Base-by-base conservation (phyloP, 2,329 filamentous ascomycete genomes). In the Cladophialophora psammophila region DNA sequence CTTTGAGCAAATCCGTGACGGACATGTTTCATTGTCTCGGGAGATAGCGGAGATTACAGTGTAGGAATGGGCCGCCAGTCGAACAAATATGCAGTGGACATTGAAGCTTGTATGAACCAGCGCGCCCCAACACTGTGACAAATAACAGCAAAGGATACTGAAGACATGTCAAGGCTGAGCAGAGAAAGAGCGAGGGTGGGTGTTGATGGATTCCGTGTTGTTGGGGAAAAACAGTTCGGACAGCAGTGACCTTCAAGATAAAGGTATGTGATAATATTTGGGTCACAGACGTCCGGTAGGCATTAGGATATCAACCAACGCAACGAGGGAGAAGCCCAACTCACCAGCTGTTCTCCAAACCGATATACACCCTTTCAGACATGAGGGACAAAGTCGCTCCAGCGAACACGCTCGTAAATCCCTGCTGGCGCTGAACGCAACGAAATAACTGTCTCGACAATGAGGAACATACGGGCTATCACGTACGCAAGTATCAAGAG, bases 361-460 rank as follows among this genome's bases (percentile, higher is more conserved):
- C 38, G 10, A 13, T 15, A 40, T 40, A 40, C 10, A 40, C 15
- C 38, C 18, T 60, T 18, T 60, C 58, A 60, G 9, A 50, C 8
- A 52, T 60, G 57, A 34, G 57, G 57, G 10, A 60, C 18, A 15
- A 35, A 36, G 5, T 48, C 40, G 5, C 13, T 48, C 57, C 42
- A 50, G 12, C 45, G 20, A 15, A 36, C 57, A 18, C 31, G 38
- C 32, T 18, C n/a, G 35, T 60, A 50, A 26, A 60, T 60, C 10
- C 40, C 57, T 48, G 57, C 26, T 8, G 57, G 40, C n/a, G 40
- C 40, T 45, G 57, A 50, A 1, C 57, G 57, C 26, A 50, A 32
- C 9, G 40, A 60, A 10, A 60, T 60, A 20, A 60, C n/a, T 20
- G 40, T 60, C 18, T 60, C 57, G 3, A 50, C 57, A 2, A 60